These are phyloP conservation scores for Lanmaoa rubissima DNA, from an alignment of 768 basidiomycete genomes.

Conservation along the genomic window DNA sequence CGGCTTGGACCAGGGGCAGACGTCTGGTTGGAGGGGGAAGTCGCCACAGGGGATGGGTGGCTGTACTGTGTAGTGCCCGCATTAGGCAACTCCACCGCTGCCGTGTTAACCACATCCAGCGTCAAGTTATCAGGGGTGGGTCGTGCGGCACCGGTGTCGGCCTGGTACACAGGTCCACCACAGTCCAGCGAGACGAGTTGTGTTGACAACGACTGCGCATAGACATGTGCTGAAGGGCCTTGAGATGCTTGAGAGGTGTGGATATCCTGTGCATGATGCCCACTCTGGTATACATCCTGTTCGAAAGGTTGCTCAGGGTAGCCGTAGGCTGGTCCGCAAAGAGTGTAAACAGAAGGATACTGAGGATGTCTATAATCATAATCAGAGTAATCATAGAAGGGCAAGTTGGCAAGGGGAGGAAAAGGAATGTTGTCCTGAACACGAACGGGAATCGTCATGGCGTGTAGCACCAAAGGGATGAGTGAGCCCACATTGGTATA, in stretches of 20 bases:
- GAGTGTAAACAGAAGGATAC: not conserved
- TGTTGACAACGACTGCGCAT: not conserved
- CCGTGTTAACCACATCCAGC: constrained; percentile 8
- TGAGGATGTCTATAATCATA: not conserved
- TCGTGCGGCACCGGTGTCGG: not conserved
- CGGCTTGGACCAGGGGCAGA: constrained; percentile 10
- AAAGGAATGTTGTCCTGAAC: constrained; percentile 7
- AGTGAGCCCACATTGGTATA: constrained; percentile 5
- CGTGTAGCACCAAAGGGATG: not conserved
- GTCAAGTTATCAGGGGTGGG: not conserved
- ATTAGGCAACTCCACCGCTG: not conserved
- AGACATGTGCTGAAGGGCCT: not conserved
- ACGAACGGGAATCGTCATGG: not conserved
- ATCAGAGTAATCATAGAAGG: not conserved
- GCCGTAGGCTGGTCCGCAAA: not conserved
- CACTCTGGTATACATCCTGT: not conserved
- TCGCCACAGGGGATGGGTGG: constrained; percentile 21
- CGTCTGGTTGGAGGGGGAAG: constrained; percentile 4
- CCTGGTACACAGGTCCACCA: not conserved
- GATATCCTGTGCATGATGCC: not conserved
- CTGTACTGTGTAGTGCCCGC: constrained; percentile 11
- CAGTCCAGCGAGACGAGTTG: not conserved
- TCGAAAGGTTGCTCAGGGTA: not conserved
- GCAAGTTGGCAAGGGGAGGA: not conserved
- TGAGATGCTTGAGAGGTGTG: constrained; percentile 2